phyloP scores from a whole-genome alignment of 2,329 filamentous ascomycete genomes.

The Hypoxylon sp. region DNA sequence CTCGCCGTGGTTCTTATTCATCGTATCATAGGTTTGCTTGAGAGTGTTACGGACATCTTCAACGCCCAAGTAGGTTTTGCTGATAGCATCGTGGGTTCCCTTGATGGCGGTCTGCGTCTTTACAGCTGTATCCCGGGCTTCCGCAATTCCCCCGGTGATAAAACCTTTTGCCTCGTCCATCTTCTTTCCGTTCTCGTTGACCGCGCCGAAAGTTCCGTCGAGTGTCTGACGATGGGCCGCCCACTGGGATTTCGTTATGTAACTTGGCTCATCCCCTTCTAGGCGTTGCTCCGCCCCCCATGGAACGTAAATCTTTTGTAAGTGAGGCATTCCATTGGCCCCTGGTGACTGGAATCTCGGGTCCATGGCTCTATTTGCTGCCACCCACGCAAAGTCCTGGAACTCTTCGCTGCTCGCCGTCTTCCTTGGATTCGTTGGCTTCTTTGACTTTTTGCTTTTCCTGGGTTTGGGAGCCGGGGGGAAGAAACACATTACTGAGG shows the following conservation, averaged over 20 bases:
- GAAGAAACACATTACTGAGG: constrained; percentile 35
- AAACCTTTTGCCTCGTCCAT: constrained; percentile 33
- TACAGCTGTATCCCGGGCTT: constrained; percentile 27
- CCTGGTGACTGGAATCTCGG: neutral
- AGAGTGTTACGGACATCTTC: constrained; percentile 32
- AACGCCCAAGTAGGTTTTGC: constrained; percentile 28
- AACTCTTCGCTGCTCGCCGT: constrained; percentile 3
- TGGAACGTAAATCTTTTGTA: constrained; percentile 9
- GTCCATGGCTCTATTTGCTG: constrained; percentile 11
- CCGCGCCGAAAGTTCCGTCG: constrained; percentile 23
- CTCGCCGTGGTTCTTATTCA: constrained; percentile 34
- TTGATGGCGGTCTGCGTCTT: constrained; percentile 15
- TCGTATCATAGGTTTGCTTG: constrained; percentile 33
- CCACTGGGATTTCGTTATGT: constrained; percentile 37
- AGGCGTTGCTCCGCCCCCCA: constrained; percentile 19
- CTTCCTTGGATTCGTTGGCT: constrained; percentile 7
- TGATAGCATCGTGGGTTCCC: constrained; percentile 17
- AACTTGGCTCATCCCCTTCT: constrained; percentile 31
- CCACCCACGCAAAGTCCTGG: constrained; percentile 1
- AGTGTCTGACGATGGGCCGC: constrained; percentile 31
- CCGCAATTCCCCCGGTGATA: constrained; percentile 21
- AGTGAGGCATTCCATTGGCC: constrained; percentile 4
- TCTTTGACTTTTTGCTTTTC: constrained; percentile 24
- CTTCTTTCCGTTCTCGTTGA: constrained; percentile 33
- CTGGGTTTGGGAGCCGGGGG: constrained; percentile 22